Evolutionary conservation across 2,329 filamentous ascomycete genomes (phyloP).

Genomic region (Fusarium clavum): DNA sequence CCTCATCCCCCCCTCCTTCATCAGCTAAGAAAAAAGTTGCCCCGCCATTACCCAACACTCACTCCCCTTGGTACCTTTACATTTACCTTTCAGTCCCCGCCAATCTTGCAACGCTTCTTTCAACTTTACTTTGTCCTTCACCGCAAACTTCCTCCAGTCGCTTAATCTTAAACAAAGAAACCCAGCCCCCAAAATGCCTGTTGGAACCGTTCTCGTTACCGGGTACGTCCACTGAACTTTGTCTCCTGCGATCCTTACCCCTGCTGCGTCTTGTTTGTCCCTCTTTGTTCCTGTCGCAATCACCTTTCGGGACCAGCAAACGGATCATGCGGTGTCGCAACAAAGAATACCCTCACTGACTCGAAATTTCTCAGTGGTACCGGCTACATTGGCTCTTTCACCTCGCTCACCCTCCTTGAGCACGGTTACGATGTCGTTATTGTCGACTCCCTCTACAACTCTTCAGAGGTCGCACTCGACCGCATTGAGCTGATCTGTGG

Average conservation of each 20-base stretch:
- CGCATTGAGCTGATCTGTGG: slow-evolving; percentile 95
- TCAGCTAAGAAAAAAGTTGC: slow-evolving; percentile 30
- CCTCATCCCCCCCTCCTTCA: slow-evolving; percentile 15
- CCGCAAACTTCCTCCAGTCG: slow-evolving; percentile 33
- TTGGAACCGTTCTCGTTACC: slow-evolving; percentile 90
- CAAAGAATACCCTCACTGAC: slow-evolving; percentile 40
- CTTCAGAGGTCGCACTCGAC: slow-evolving; percentile 88
- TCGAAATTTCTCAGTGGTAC: slow-evolving; percentile 75
- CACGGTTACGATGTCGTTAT: slow-evolving; percentile 97
- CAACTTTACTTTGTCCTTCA: slow-evolving; percentile 32
- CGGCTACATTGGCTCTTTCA: slow-evolving; percentile 99
- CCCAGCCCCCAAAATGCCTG: slow-evolving; percentile 68
- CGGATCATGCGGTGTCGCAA: slow-evolving; percentile 23
- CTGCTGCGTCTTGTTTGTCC: slow-evolving; percentile 9
- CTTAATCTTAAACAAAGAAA: slow-evolving; percentile 42
- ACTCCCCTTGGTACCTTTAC: not conserved
- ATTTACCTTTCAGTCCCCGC: slow-evolving; percentile 29
- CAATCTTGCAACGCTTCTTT: slow-evolving; percentile 25
- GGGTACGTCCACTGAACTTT: slow-evolving; percentile 68
- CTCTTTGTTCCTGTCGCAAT: slow-evolving; percentile 34
- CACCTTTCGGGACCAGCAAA: not conserved
- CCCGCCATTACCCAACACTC: slow-evolving; percentile 30
- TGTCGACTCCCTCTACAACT: slow-evolving; percentile 97
- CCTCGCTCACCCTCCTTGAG: slow-evolving; percentile 88
- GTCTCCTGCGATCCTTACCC: slow-evolving; percentile 30